A percentile compares a stretch with the other conserved stretches of the same genome.
phyloP scores from a whole-genome alignment of 257 asterid genomes.

The Hygrophila difformis region DNA sequence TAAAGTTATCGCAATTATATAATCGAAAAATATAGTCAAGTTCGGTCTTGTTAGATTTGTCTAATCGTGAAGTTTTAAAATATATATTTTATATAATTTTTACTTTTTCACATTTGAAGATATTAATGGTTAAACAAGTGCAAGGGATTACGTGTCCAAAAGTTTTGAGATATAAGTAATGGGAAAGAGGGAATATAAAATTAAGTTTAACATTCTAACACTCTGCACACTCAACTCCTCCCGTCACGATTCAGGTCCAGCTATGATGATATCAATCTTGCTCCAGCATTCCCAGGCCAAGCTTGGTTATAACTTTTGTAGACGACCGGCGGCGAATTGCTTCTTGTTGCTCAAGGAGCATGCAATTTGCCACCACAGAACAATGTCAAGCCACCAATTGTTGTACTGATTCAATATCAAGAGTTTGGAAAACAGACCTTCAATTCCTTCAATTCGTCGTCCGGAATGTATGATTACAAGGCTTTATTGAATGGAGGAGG shows the following conservation, averaged over 20 bases:
- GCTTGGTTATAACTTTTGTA: constrained; percentile 39
- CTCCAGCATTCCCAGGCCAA: constrained; percentile 50
- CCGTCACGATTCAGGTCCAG: constrained; percentile 38
- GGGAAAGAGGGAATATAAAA: no score
- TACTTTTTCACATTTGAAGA: no score
- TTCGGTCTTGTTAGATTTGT: no score
- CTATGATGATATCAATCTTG: constrained; percentile 44
- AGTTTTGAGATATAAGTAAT: no score
- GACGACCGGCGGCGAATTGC: constrained; percentile 41
- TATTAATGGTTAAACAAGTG: no score
- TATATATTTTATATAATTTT: no score
- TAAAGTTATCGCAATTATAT: no score
- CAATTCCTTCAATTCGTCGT: not conserved
- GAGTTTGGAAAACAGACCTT: constrained; percentile 2
- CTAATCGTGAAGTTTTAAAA: no score
- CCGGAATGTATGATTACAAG: constrained; percentile 25
- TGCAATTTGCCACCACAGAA: constrained; percentile 17
- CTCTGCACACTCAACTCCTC: constrained; percentile 45
- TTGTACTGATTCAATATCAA: constrained; percentile 26
- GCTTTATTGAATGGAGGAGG: constrained; percentile 33
- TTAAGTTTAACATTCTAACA: no score
- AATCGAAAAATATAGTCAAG: no score
- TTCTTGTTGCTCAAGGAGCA: constrained; percentile 29
- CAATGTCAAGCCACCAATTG: constrained; percentile 23
- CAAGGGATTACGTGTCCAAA: no score